Evolutionary conservation across 2,329 filamentous ascomycete genomes (phyloP), one percentile per base, ranked within the genome.

Genomic region (Arthrobotrys iridis): DNA sequence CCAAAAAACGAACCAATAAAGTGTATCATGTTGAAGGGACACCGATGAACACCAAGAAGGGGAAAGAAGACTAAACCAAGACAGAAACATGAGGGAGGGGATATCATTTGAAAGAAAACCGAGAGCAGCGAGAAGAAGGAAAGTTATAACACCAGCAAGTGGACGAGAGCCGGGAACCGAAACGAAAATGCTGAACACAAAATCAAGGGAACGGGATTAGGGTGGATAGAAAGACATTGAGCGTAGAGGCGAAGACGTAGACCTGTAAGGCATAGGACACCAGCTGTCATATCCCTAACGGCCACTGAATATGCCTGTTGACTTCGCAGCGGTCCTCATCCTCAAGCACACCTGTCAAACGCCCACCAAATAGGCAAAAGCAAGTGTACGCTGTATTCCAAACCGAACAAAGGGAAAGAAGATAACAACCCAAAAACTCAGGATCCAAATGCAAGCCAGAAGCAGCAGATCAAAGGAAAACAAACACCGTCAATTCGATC

Each of bases 361-460:
- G 10, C 37, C 24, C 40, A 48, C 26, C 26, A 30, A 59, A 20
- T n/a, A n/a, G 46, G 28, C 15, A 30, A 62, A 24, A 52, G 20
- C 15, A 63, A 20, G n/a, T 24, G 58, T 41, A 43, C 45, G 60
- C 60, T 64, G 50, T 64, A 48, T 37, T 28, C 60, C 40, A 62
- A n/a, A 63, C 28, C 59, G 4, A 63, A 63, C 26, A 63, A 63
- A 65, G 46, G 24, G 11, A 57, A 66, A 41, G 24, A 66, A 13
- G 30, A 35, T 30, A 50, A 52, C 11, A 11, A 43, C 35, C 28
- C 45, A 48, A 24, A 28, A 52, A 59, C 40, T 28, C 33, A 3
- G 24, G 11, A 45, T 24, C 20, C 18, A 46, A 43, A 60, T 20
- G 28, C 26, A 52, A 45, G 40, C 50, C 15, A 6, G n/a, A 50